phyloP scores from a whole-genome alignment of 495 filamentous ascomycete species.

The Aspergillus avenaceus region DNA sequence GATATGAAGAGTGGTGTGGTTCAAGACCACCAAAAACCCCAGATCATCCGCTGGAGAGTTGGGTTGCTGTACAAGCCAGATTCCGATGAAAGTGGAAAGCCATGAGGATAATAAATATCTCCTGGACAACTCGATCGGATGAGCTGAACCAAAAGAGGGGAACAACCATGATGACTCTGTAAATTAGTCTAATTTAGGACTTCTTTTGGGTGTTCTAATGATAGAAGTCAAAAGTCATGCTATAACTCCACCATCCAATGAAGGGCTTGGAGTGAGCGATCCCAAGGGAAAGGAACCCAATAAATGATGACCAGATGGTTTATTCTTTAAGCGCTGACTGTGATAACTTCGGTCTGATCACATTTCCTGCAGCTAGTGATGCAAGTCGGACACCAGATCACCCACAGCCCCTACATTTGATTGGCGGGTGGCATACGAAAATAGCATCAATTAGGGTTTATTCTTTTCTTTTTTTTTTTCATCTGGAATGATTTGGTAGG shows the following conservation, averaged over 20 bases:
- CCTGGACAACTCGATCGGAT: too few relatives aligned
- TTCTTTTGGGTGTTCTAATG: slow-evolving; percentile 16
- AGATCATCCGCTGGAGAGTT: neutral
- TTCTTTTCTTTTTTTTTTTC: neutral
- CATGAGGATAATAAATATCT: neutral
- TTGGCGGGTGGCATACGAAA: slow-evolving; percentile 7
- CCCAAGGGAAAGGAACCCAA: slow-evolving; percentile 17
- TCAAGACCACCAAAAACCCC: neutral
- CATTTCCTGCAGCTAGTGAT: slow-evolving; percentile 17
- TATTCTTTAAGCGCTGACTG: slow-evolving; percentile 35
- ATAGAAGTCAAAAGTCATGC: slow-evolving; percentile 8
- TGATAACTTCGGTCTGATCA: slow-evolving; percentile 14
- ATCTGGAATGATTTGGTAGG: neutral
- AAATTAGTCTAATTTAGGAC: slow-evolving; percentile 4
- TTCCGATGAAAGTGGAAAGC: neutral
- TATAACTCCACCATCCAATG: neutral
- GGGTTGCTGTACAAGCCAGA: neutral
- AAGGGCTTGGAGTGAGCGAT: neutral
- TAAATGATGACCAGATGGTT: slow-evolving; percentile 12
- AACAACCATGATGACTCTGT: neutral
- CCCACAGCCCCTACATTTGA: neutral
- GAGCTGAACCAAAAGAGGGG: slow-evolving; percentile 10
- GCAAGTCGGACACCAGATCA: slow-evolving; percentile 13
- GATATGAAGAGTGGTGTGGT: neutral
- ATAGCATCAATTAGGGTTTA: slow-evolving; percentile 20